Evolutionary conservation across 1,139 yeast species (phyloP).

Genomic region (Blastobotrys serpentis): DNA sequence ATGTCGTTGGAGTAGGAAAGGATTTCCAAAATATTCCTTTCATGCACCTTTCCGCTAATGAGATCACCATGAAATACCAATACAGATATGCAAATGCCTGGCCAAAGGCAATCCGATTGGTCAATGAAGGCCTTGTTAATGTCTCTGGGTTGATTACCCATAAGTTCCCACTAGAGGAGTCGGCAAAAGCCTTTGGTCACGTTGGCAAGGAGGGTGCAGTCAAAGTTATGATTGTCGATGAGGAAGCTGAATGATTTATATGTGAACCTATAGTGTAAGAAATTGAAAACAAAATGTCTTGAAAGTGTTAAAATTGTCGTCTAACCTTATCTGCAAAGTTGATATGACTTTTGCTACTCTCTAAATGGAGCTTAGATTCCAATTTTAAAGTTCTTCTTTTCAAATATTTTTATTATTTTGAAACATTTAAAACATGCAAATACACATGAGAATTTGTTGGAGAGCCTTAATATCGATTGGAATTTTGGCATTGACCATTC

Average conservation of each 20-base stretch:
- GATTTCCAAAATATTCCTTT: slow-evolving; percentile 71
- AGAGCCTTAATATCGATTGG: too few species aligned
- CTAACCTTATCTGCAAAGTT: not conserved
- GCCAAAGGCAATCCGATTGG: slow-evolving; percentile 65
- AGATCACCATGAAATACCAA: slow-evolving; percentile 67
- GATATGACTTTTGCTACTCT: not conserved
- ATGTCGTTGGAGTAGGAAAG: slow-evolving; percentile 75
- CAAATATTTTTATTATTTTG: too few species aligned
- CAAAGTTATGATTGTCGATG: slow-evolving; percentile 53
- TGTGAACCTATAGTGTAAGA: too few species aligned
- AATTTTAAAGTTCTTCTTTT: not conserved
- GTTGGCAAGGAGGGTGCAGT: slow-evolving; percentile 56
- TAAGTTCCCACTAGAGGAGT: slow-evolving; percentile 69
- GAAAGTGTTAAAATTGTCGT: too few species aligned
- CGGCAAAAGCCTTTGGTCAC: slow-evolving; percentile 75
- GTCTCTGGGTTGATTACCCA: slow-evolving; percentile 74
- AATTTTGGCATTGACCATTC: too few species aligned
- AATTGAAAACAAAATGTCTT: too few species aligned
- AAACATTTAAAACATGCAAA: too few species aligned
- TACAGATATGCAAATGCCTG: slow-evolving; percentile 81
- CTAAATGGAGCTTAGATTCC: too few species aligned
- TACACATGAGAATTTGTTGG: too few species aligned
- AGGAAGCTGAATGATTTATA: not conserved
- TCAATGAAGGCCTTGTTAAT: slow-evolving; percentile 59
- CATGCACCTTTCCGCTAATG: slow-evolving; percentile 67